Percentiles rank a stretch among this genome's conserved stretches.
These are phyloP conservation scores for Cyberlindnera mississippiensis DNA, from an alignment of 805 yeast species.

Conservation along the genomic window DNA sequence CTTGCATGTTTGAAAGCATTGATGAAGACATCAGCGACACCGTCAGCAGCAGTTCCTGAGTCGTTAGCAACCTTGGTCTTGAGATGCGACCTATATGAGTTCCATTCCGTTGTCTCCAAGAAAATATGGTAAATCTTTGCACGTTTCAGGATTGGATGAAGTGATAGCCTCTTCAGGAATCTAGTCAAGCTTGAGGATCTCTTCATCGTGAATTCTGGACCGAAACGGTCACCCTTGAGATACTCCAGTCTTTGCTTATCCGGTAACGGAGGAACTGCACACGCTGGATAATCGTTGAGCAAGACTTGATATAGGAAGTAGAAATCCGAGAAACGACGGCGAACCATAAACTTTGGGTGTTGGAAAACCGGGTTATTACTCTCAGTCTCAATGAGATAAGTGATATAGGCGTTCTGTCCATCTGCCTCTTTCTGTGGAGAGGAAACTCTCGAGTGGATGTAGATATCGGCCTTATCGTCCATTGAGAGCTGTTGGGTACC, in stretches of 20 bases:
- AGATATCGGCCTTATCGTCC: conserved; percentile 17
- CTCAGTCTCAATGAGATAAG: conserved; percentile 62
- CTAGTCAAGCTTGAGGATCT: conserved; percentile 77
- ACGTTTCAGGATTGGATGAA: conserved; percentile 67
- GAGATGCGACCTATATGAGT: conserved; percentile 56
- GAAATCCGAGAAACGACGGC: conserved; percentile 88
- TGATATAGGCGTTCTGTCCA: conserved; percentile 70
- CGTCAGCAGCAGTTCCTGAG: conserved; percentile 41
- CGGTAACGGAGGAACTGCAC: conserved; percentile 90
- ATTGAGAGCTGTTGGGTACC: conserved; percentile 1
- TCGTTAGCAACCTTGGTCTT: conserved; percentile 31
- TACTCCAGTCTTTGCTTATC: conserved; percentile 89
- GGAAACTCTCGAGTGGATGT: conserved; percentile 41
- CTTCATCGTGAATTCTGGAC: conserved; percentile 76
- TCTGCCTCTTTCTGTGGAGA: conserved; percentile 70
- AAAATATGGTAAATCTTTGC: conserved; percentile 70
- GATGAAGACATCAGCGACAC: conserved; percentile 86
- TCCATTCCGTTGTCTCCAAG: conserved; percentile 72
- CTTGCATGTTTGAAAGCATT: conserved; percentile 84
- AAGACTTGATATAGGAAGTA: conserved; percentile 72
- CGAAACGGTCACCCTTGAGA: conserved; percentile 89
- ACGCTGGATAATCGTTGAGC: conserved; percentile 74
- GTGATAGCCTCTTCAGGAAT: conserved; percentile 66
- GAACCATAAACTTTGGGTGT: conserved; percentile 41
- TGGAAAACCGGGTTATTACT: conserved; percentile 60